Evolutionary conservation across 129 eudicot genomes (phyloP).

Genomic region (Gnaphalium uliginosum): DNA sequence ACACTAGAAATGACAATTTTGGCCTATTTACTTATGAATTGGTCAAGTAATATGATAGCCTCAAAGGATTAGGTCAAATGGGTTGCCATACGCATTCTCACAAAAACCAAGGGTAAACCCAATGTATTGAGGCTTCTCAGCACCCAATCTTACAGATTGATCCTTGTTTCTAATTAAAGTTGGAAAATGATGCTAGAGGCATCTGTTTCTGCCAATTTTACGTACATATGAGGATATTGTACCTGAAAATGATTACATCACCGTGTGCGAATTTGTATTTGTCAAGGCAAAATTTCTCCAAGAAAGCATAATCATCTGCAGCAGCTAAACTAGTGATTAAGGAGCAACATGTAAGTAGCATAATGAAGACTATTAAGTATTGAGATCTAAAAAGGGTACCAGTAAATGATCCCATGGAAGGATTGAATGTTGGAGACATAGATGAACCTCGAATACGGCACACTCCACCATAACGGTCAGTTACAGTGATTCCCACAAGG

Average conservation of each 20-base stretch:
- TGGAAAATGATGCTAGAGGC: neutral
- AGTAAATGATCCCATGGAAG: constrained; percentile 39
- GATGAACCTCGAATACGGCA: constrained; percentile 73
- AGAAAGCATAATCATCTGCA: constrained; percentile 82
- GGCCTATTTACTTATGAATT: neutral
- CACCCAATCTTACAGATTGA: too few relatives aligned
- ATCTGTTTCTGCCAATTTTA: too few relatives aligned
- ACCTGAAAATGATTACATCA: constrained; percentile 88
- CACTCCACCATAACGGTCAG: constrained; percentile 75
- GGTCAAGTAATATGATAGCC: too few relatives aligned
- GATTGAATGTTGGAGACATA: constrained; percentile 92
- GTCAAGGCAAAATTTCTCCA: constrained; percentile 83
- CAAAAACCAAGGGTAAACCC: neutral
- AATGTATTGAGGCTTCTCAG: neutral
- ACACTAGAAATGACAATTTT: neutral
- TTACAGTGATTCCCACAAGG: constrained; percentile 68
- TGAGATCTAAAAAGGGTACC: constrained; percentile 31
- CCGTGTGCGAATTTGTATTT: constrained; percentile 75
- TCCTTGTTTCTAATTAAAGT: neutral
- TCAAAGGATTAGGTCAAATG: too few relatives aligned
- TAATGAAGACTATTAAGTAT: constrained; percentile 1
- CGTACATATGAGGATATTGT: neutral
- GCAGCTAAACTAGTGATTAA: neutral
- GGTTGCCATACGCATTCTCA: too few relatives aligned
- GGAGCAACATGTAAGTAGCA: neutral